A percentile compares a stretch with the other conserved stretches of the same genome.
phyloP scores from a whole-genome alignment of 2,329 filamentous ascomycete genomes.

The Verticillium longisporum region DNA sequence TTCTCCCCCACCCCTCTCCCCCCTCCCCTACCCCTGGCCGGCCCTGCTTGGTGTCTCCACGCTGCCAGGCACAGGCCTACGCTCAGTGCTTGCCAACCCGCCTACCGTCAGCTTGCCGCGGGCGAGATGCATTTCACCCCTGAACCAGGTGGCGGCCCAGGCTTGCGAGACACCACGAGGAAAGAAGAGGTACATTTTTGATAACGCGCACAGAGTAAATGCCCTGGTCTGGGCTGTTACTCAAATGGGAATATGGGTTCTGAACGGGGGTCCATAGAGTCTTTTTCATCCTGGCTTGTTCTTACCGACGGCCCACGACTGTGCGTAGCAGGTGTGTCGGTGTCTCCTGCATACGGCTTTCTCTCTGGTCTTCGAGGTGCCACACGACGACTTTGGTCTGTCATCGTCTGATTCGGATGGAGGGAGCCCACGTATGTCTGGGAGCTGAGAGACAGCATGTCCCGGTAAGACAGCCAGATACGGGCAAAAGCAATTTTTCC shows the following conservation, averaged over 20 bases:
- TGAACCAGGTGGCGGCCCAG: not conserved
- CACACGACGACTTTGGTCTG: not conserved
- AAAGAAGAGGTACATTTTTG: not conserved
- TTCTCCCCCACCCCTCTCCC: not conserved
- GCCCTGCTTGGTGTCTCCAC: not conserved
- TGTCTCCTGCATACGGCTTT: not conserved
- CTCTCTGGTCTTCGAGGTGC: not conserved
- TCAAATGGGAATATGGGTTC: not conserved
- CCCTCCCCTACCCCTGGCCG: not conserved
- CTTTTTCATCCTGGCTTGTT: not conserved
- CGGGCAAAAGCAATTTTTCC: not conserved
- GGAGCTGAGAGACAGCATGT: not conserved
- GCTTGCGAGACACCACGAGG: not conserved
- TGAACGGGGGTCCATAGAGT: not conserved
- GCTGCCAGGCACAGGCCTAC: constrained; percentile 1
- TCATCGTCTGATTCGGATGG: not conserved
- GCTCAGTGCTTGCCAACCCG: not conserved
- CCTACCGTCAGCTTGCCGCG: not conserved
- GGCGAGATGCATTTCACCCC: not conserved
- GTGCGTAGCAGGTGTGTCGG: not conserved
- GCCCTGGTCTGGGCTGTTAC: constrained; percentile 1
- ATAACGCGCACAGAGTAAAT: not conserved
- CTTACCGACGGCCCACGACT: not conserved
- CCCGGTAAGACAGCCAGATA: not conserved
- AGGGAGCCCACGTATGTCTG: not conserved